Conservation (phyloP, 192 early-diverging fungal genomes). For the Dissophora ornata region DNA sequence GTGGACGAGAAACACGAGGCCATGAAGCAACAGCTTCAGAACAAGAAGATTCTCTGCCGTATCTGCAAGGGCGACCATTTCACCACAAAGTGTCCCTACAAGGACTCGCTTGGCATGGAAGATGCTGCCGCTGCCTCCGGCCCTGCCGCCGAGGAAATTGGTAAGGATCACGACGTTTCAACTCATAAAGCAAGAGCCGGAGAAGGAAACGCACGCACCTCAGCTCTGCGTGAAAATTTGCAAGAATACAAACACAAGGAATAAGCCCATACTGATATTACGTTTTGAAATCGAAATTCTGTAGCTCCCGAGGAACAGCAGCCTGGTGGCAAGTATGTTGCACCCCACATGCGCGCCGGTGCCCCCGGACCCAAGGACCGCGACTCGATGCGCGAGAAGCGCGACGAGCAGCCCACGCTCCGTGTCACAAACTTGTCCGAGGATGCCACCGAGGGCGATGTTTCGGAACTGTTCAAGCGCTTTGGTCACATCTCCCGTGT, state of each 20-base stretch:
- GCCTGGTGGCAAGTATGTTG: conserved; percentile 82
- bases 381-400: conserved; percentile 62
- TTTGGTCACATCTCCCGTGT: conserved; percentile 89
- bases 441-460: conserved; percentile 88
- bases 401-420: conserved; percentile 78
- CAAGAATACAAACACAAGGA: too few species aligned
- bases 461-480: conserved; percentile 86
- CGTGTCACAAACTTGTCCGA: conserved; percentile 98
- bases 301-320: conserved; percentile 48
- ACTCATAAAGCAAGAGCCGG: too few species aligned
- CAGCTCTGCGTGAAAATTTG: too few species aligned
- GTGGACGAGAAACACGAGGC: conserved; percentile 74
- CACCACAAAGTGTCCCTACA: conserved; percentile 98
- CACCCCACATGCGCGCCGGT: conserved; percentile 79
- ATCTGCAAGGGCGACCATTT: conserved; percentile 97
- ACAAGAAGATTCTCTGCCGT: conserved; percentile 92
- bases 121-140: conserved; percentile 65
- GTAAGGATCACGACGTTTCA: conserved; percentile 33
- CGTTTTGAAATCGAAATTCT: too few species aligned
- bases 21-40: conserved; percentile 69
- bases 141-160: conserved; percentile 56
- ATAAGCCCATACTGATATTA: too few species aligned
- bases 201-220: too few species aligned
- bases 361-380: conserved; percentile 52
- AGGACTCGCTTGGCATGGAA: conserved; percentile 88